Evolutionary conservation across 192 early-diverging fungal species (phyloP), one percentile per base, ranked within the genome.

Genomic region (Endogone sp.): DNA sequence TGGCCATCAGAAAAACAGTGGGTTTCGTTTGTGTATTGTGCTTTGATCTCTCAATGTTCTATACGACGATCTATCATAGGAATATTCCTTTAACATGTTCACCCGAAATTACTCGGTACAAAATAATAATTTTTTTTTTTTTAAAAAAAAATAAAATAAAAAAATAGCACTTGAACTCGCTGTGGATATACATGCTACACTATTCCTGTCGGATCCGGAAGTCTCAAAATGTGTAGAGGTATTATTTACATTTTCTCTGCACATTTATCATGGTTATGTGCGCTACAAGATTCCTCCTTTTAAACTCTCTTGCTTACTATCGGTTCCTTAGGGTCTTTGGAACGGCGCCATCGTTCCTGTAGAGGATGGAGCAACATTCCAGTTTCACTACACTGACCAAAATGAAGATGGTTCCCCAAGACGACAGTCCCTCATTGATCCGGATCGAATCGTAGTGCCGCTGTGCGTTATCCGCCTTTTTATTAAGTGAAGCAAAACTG

Each of bases 131-230:
- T n/a, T n/a, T n/a, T n/a, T n/a, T n/a, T n/a, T n/a, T n/a, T n/a
- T n/a, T n/a, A n/a, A n/a, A n/a, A n/a, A n/a, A n/a, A n/a, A n/a
- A n/a, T n/a, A n/a, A n/a, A n/a, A n/a, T n/a, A n/a, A n/a, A n/a
- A n/a, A 0, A 24, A 2, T 28, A 67, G 65, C 55, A 2, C 25
- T 67, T 21, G 65, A 67, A 26, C 25, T 67, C 3, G 65, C 65
- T 21, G 37, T 67, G 6, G 29, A 67, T 16, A 3, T 67, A 6
- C 65, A 67, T 67, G 65, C 65, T 4, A 58, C 54, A 23, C 20
- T 59, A 54, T 56, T 67, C 25, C 31, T 67, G 37, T 58, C 59
- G 25, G 65, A 67, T 29, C 55, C 65, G 27, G 59, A 67, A 55
- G 65, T 67, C 9, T 58, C 56, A 54, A 55, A 26, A 10, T 55